Conservation (phyloP, 352 stramenopile genomes). For the Globisporangium nagaii region DNA sequence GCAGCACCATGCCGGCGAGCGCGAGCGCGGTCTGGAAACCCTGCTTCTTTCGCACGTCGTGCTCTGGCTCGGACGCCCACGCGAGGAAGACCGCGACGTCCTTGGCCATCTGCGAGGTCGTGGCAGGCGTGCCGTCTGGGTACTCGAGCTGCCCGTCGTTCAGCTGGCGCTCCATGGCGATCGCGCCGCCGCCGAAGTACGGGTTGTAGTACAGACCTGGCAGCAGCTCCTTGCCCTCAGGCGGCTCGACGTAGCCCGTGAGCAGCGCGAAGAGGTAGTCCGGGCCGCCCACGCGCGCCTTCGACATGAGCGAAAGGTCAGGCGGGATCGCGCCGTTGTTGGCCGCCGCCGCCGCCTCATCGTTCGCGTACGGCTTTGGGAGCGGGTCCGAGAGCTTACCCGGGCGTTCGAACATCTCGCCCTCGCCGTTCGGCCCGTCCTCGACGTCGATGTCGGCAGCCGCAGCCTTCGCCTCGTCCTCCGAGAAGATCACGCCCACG, state of each 20-base stretch:
- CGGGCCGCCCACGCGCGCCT: slow-evolving; percentile 92
- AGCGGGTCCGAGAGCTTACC: slow-evolving; percentile 96
- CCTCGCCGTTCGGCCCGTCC: slow-evolving; percentile 97
- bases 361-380: slow-evolving; percentile 96
- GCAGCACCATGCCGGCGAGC: slow-evolving; percentile 84
- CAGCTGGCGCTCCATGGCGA: slow-evolving; percentile 98
- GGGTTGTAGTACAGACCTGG: slow-evolving; percentile 97
- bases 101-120: slow-evolving; percentile 97
- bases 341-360: slow-evolving; percentile 94
- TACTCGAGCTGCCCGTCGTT: slow-evolving; percentile 97
- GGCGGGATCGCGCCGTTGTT: slow-evolving; percentile 97
- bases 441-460: slow-evolving; percentile 94
- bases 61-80: slow-evolving; percentile 96
- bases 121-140: slow-evolving; percentile 95
- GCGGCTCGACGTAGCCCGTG: slow-evolving; percentile 96
- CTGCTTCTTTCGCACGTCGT: slow-evolving; percentile 97
- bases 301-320: slow-evolving; percentile 97
- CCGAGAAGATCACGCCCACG: slow-evolving; percentile 95
- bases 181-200: slow-evolving; percentile 97
- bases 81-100: slow-evolving; percentile 97
- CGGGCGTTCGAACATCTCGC: slow-evolving; percentile 99
- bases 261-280: slow-evolving; percentile 98
- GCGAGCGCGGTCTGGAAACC: slow-evolving; percentile 94
- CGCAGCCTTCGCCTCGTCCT: slow-evolving; percentile 89
- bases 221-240: slow-evolving; percentile 85